Base-by-base conservation (phyloP, 2,329 filamentous ascomycete genomes). In the Curvularia spicifera region DNA sequence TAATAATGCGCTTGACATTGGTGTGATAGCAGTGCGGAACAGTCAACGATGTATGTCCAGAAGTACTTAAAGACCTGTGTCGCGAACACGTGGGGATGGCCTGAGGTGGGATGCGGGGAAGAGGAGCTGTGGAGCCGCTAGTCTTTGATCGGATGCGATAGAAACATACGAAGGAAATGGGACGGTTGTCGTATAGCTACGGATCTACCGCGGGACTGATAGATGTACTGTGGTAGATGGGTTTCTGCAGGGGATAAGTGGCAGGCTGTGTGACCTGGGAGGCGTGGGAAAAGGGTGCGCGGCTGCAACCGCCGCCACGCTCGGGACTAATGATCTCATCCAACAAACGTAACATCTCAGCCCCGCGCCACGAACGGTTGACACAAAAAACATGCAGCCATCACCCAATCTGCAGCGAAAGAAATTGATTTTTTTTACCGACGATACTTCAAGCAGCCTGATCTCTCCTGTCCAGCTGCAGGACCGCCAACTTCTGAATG, bases 61-160 rank as follows among this genome's bases (percentile, higher is more conserved):
- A 26, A 31, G 51, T 58, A 58, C 56, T 46, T 50, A 42, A 28
- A 33, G 47, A 51, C 48, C 40, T 31, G 37, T 6, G 40, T 51
- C 55, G 60, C 57, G 59, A 63, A 64, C 60, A 57, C 53, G 60
- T 64, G 62, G 60, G 52, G 57, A 45, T 57, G 46, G 33, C 47
- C 47, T 51, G 51, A 53, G 56, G 45, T 53, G 37, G 55, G 52
- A 49, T 61, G 59, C 52, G 56, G 59, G 59, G 56, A 50, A 51
- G 40, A n/a, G 45, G 28, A 52, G 44, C 15, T 57, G 46, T 53
- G 49, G 44, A 53, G 42, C 31, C 33, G 46, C 46, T 47, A 54
- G 44, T 24, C 51, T 20, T 46, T 46, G 31, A 13, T 43, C 28
- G 33, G 48, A 37, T 28, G 26, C 35, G 28, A 44, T 10, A 35